These are phyloP conservation scores for Ustilago tritici DNA, from an alignment of 1,284 basidiomycete genomes.

Conservation along the genomic window DNA sequence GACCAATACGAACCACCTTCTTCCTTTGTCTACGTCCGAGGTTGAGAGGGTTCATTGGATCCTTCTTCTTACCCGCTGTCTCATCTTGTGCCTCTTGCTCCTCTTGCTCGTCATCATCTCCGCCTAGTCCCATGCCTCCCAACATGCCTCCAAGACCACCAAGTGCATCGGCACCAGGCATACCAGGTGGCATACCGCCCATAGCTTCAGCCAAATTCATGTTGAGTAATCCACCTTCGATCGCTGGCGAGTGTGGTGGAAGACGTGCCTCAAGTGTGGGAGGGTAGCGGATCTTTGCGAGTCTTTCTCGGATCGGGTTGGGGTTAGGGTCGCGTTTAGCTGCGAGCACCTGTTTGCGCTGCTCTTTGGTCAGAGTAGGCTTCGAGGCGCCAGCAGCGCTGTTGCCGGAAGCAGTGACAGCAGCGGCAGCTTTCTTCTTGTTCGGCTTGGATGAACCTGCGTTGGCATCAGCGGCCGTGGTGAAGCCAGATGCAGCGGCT, in stretches of 20 bases:
- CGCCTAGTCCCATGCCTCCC: constrained; percentile 62
- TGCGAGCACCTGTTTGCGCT: constrained; percentile 30
- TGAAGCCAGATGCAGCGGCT: constrained; percentile 21
- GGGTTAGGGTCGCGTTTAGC: constrained; percentile 48
- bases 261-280: constrained; percentile 50
- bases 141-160: constrained; percentile 66
- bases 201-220: constrained; percentile 62
- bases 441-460: constrained; percentile 27
- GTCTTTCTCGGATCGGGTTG: constrained; percentile 46
- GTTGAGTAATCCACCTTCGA: constrained; percentile 63
- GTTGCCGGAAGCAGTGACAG: constrained; percentile 4
- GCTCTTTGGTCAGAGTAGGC: constrained; percentile 38
- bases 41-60: constrained; percentile 46
- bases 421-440: constrained; percentile 32
- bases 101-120: constrained; percentile 62
- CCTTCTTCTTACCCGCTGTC: constrained; percentile 50
- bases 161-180: constrained; percentile 48
- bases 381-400: constrained; percentile 22
- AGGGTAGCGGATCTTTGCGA: constrained; percentile 45
- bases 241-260: constrained; percentile 64
- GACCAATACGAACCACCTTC: constrained; percentile 64
- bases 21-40: constrained; percentile 62
- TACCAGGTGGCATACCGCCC: constrained; percentile 56
- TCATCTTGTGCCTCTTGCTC: constrained; percentile 38
- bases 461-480: constrained; percentile 20